Conservation (phyloP, 2,329 filamentous ascomycete genomes). For the Exophiala alcalophila region DNA sequence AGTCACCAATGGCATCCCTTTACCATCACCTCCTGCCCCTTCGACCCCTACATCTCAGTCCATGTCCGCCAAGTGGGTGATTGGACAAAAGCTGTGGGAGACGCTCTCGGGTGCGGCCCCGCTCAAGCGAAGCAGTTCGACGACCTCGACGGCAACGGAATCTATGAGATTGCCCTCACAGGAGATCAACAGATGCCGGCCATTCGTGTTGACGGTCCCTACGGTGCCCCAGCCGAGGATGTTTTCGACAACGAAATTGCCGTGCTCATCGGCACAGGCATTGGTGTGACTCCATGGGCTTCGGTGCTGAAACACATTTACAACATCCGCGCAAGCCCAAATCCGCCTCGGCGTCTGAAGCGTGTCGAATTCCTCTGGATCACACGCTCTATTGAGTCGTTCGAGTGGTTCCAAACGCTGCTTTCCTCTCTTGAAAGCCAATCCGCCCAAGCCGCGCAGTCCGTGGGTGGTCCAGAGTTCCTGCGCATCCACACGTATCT, state of each 20-base stretch:
- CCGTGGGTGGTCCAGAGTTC: constrained; percentile 64
- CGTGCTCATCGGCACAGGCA: constrained; percentile 76
- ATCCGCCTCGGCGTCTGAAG: constrained; percentile 82
- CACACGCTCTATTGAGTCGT: constrained; percentile 90
- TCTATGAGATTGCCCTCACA: constrained; percentile 95
- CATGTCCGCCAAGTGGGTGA: constrained; percentile 96
- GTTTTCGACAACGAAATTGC: constrained; percentile 90
- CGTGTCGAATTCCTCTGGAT: constrained; percentile 99
- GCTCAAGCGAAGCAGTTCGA: constrained; percentile 89
- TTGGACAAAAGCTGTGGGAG: constrained; percentile 89
- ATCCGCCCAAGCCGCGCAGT: constrained; percentile 65
- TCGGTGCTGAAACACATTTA: constrained; percentile 96
- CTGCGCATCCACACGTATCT: constrained; percentile 97
- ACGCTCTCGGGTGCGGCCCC: constrained; percentile 85
- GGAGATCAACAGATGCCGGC: constrained; percentile 90
- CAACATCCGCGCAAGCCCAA: constrained; percentile 86
- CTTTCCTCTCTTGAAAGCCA: constrained; percentile 88
- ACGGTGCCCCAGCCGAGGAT: constrained; percentile 94
- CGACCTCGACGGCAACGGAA: constrained; percentile 83
- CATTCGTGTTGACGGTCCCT: constrained; percentile 89
- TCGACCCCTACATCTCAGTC: constrained; percentile 89
- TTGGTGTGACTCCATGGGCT: constrained; percentile 82
- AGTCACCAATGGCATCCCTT: constrained; percentile 96
- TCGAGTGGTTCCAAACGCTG: constrained; percentile 98
- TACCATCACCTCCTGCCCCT: constrained; percentile 97